phyloP scores from a whole-genome alignment of 805 yeast genomes.

The Kazachstania martiniae region DNA sequence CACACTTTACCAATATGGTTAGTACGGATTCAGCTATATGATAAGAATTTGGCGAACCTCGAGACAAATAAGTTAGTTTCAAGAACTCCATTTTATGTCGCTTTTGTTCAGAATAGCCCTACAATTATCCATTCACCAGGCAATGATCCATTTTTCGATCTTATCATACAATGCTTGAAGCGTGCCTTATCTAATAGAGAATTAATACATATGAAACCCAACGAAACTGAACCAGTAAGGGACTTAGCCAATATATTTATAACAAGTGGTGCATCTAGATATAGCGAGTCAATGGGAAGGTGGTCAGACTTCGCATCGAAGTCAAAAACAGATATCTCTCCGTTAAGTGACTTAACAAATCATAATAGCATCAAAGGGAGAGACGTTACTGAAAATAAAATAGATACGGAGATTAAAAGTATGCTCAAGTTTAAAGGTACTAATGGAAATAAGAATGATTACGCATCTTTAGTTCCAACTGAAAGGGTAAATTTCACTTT shows the following conservation, averaged over 20 bases:
- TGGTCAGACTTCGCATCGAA: conserved; percentile 74
- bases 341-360: conserved; percentile 36
- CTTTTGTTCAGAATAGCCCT: too few relatives aligned
- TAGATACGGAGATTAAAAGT: conserved; percentile 32
- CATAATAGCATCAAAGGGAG: conserved; percentile 32
- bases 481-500: conserved; percentile 39
- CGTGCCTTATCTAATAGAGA: conserved; percentile 36
- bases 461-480: conserved; percentile 47
- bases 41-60: too few relatives aligned
- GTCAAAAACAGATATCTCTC: conserved; percentile 52
- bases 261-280: conserved; percentile 51
- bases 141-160: too few relatives aligned
- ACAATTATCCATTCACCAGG: too few relatives aligned
- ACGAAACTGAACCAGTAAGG: conserved; percentile 25
- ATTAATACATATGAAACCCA: too few relatives aligned
- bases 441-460: conserved; percentile 21
- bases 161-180: conserved; percentile 46
- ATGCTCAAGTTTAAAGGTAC: conserved; percentile 53
- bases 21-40: too few relatives aligned
- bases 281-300: conserved; percentile 50
- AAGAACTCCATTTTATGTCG: too few relatives aligned
- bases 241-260: conserved; percentile 48
- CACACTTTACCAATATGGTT: too few relatives aligned
- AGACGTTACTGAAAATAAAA: conserved; percentile 2
- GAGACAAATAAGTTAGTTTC: too few relatives aligned